phyloP scores from a whole-genome alignment of 148 eudicot genomes.

The Camellia lanceoleosa region DNA sequence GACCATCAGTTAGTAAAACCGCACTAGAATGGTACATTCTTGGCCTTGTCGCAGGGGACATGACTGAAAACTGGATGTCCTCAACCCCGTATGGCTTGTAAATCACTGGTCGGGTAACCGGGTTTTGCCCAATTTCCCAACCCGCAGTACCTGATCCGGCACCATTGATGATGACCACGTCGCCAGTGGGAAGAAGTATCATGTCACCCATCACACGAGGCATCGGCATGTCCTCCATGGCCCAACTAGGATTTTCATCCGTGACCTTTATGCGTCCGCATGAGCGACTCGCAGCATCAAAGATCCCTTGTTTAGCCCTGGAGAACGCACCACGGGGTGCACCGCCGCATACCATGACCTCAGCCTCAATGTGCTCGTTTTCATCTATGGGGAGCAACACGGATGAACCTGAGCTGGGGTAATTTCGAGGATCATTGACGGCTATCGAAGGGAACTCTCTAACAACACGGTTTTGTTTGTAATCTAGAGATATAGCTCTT shows the following conservation, averaged over 20 bases:
- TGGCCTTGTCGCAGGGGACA: constrained; percentile 52
- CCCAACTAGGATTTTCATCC: constrained; percentile 52
- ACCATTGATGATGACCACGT: constrained; percentile 64
- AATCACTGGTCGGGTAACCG: constrained; percentile 57
- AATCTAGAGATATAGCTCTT: constrained; percentile 54
- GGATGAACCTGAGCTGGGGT: constrained; percentile 84
- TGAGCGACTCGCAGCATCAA: constrained; percentile 39
- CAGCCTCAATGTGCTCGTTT: constrained; percentile 33
- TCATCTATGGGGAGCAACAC: constrained; percentile 65
- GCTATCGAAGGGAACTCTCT: constrained; percentile 51
- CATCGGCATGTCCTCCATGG: constrained; percentile 68
- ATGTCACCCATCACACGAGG: constrained; percentile 83
- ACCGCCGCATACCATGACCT: constrained; percentile 77
- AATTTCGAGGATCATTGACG: constrained; percentile 56
- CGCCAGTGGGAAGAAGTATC: constrained; percentile 62
- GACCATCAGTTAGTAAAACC: constrained; percentile 54
- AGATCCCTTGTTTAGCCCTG: constrained; percentile 29
- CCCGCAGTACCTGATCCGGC: constrained; percentile 78
- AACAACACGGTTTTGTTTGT: constrained; percentile 39
- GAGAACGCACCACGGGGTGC: constrained; percentile 44
- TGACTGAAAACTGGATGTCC: constrained; percentile 40
- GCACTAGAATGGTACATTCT: constrained; percentile 75
- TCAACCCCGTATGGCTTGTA: constrained; percentile 29
- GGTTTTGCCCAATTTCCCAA: constrained; percentile 63
- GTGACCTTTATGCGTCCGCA: constrained; percentile 59